Evolutionary conservation across 2,329 filamentous ascomycete genomes (phyloP), one percentile per base, ranked within the genome.

Genomic region (Colletotrichum higginsianum): DNA sequence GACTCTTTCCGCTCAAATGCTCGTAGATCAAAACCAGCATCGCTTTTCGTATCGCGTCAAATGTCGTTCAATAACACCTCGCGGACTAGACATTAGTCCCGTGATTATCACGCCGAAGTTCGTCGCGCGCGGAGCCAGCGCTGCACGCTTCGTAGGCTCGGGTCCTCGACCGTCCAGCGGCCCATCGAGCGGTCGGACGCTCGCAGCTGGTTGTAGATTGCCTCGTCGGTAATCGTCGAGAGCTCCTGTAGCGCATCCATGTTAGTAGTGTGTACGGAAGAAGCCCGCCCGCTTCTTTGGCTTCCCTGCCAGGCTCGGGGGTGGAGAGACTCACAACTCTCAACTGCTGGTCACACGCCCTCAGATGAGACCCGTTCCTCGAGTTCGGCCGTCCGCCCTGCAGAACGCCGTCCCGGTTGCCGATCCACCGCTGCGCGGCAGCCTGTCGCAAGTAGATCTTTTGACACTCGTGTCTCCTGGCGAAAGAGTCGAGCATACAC

Each of bases 81-180:
- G 46, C 63, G 30, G 6, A 13, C 15, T 21, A 9, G n/a, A 35
- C 8, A 9, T 2, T 35, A 35, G 30, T 35, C 30, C 30, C 30
- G 30, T 23, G 40, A 21, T 16, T 9, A 21, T 55, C 53, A 57
- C 49, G n/a, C 42, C n/a, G 70, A 69, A 3, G 65, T 70, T 53
- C 77, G 80, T 64, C 84, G 81, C 65, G 83, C 83, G 67, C 86
- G 84, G 63, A 91, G 80, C 90, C 90, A 92, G 79, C 88, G 86
- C 78, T 88, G 85, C 69, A 91, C 86, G 60, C 85, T 82, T 65
- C 87, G 83, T 63, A 91, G 81, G 74, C 86, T 88, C 2, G 90
- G 90, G 77, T 92, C 90, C 77, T 92, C 90, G 74, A 82, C 84
- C 75, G 86, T 90, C 90, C 90, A 92, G 81, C 89, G 88, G 77